phyloP scores from a whole-genome alignment of 257 asterid species.

The Voacanga thouarsii region DNA sequence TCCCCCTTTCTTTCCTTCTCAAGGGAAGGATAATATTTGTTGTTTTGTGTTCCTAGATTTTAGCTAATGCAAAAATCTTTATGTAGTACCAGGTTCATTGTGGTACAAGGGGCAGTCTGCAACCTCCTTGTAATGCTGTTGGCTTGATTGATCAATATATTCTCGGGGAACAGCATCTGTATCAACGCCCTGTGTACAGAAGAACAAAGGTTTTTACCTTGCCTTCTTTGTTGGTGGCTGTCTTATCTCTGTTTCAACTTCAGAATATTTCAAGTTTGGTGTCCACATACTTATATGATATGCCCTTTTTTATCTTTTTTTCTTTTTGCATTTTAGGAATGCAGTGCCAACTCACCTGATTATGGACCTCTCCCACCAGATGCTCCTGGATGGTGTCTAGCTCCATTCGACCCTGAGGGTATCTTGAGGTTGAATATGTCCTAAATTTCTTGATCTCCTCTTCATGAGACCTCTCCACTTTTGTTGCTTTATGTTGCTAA shows the following conservation, averaged over 20 bases:
- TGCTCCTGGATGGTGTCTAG: constrained; percentile 88
- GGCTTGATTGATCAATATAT: constrained; percentile 74
- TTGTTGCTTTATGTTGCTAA: background rate
- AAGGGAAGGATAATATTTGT: background rate
- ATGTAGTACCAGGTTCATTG: constrained; percentile 58
- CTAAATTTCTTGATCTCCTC: constrained; percentile 1
- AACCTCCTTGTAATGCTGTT: constrained; percentile 91
- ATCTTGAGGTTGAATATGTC: constrained; percentile 57
- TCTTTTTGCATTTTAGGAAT: constrained; percentile 43
- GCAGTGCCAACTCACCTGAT: constrained; percentile 88
- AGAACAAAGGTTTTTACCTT: constrained; percentile 63
- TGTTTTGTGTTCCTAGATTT: background rate
- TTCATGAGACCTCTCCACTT: background rate
- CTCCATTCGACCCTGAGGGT: constrained; percentile 97
- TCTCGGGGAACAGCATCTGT: constrained; percentile 80
- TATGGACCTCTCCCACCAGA: constrained; percentile 78
- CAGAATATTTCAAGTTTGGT: constrained; percentile 5
- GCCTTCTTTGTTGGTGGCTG: constrained; percentile 10
- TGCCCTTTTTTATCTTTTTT: background rate
- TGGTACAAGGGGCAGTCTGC: constrained; percentile 75
- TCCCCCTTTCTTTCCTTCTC: no score
- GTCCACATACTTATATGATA: background rate
- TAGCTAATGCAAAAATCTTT: constrained; percentile 4
- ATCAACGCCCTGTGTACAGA: constrained; percentile 82
- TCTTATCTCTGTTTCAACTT: constrained; percentile 15